phyloP scores from a whole-genome alignment of 129 eudicot genomes.

The Tagetes patula region DNA sequence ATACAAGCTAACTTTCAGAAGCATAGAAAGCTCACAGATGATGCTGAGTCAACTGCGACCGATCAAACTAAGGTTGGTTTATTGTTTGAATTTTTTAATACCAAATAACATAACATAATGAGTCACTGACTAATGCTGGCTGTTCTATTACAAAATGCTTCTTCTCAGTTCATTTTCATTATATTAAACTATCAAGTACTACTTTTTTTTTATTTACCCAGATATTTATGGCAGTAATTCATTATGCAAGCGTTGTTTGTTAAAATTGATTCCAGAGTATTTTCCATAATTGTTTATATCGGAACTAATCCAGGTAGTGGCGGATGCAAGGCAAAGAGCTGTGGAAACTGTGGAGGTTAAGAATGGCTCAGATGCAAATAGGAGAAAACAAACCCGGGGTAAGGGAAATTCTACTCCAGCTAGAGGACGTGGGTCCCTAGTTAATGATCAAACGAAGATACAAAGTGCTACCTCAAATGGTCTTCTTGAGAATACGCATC shows the following conservation, averaged over 20 bases:
- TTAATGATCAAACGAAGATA: conserved; percentile 52
- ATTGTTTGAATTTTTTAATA: conserved; percentile 1
- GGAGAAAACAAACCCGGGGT: conserved; percentile 74
- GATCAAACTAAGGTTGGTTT: conserved; percentile 65
- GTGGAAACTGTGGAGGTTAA: conserved; percentile 48
- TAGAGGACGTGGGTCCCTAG: conserved; percentile 72
- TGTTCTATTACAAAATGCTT: conserved; percentile 20
- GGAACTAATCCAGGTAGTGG: conserved; percentile 44
- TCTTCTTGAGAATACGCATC: conserved; percentile 53
- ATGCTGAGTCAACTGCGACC: conserved; percentile 38
- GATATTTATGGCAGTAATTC: background rate
- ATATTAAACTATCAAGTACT: conserved; percentile 4
- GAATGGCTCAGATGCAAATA: conserved; percentile 55
- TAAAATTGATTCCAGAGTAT: conserved; percentile 19
- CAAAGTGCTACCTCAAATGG: conserved; percentile 69
- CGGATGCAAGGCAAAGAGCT: conserved; percentile 50
- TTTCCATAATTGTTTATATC: conserved; percentile 16
- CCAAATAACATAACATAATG: conserved; percentile 8
- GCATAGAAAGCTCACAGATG: conserved; percentile 70
- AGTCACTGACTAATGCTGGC: background rate
- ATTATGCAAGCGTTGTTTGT: conserved; percentile 6
- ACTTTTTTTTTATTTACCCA: background rate
- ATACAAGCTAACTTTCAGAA: conserved; percentile 92
- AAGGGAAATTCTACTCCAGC: conserved; percentile 64
- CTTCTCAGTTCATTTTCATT: conserved; percentile 1